Evolutionary conservation across 2,329 filamentous ascomycete genomes (phyloP).

Genomic region (Gnomoniopsis smithogilvyi): DNA sequence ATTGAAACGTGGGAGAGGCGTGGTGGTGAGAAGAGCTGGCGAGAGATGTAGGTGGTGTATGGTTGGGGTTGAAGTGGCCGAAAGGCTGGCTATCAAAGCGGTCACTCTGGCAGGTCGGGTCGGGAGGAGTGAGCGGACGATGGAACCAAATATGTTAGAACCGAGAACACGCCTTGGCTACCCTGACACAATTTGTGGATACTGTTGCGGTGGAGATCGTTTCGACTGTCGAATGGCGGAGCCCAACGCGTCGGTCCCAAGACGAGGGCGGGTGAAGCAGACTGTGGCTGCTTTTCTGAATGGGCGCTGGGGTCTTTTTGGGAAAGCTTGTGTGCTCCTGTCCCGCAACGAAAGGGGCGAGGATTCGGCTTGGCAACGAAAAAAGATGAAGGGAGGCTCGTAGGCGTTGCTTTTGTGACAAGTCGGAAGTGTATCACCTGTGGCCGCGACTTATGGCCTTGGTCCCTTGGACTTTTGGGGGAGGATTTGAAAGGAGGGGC

Average conservation of each 20-base stretch:
- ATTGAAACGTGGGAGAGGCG: not conserved
- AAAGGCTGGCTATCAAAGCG: not conserved
- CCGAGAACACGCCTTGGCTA: not conserved
- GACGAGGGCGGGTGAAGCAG: conserved; percentile 9
- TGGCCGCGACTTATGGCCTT: not conserved
- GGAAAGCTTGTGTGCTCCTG: not conserved
- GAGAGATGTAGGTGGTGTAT: not conserved
- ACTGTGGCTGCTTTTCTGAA: conserved; percentile 5
- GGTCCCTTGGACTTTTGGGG: no score
- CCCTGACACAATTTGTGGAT: not conserved
- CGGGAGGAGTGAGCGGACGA: not conserved
- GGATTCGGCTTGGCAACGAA: conserved; percentile 2
- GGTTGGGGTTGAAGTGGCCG: not conserved
- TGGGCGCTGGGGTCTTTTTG: not conserved
- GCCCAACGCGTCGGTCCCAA: conserved; percentile 7
- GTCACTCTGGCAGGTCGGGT: not conserved
- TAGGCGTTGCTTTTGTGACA: conserved; percentile 4
- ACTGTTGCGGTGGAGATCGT: not conserved
- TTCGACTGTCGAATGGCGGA: conserved; percentile 10
- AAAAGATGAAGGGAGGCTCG: not conserved
- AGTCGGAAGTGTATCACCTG: not conserved
- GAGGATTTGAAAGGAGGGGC: no score
- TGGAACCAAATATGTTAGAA: conserved; percentile 1
- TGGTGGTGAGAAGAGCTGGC: not conserved
- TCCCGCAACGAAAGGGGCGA: conserved; percentile 2